phyloP scores from a whole-genome alignment of 106 monocot genomes.

The Apostasia ramifera region DNA sequence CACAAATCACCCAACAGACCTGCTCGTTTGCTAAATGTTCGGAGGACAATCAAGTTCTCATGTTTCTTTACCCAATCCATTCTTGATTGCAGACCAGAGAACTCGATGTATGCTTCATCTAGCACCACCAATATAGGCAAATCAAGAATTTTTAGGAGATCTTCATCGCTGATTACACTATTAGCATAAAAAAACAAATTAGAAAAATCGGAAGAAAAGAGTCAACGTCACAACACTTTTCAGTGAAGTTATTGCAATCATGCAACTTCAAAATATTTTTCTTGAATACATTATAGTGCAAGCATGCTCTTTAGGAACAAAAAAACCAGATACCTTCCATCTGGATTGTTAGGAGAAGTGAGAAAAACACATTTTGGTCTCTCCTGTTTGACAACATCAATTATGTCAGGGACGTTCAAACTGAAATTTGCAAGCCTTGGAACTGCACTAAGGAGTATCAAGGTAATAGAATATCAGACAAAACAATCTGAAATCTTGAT shows the following conservation, averaged over 20 bases:
- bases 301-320: background rate
- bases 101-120: constrained; percentile 98
- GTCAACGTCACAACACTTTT: background rate
- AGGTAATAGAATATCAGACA: background rate
- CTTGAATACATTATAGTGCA: background rate
- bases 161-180: constrained; percentile 84
- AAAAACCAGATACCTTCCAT: constrained; percentile 71
- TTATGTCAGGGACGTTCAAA: constrained; percentile 59
- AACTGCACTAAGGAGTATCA: constrained; percentile 35
- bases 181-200: background rate
- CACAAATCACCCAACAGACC: constrained; percentile 29
- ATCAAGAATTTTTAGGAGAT: constrained; percentile 69
- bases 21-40: constrained; percentile 99
- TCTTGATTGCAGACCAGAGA: constrained; percentile 73
- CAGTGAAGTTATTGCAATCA: background rate
- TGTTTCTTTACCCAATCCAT: constrained; percentile 99
- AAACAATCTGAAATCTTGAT: no score
- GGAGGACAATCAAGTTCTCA: constrained; percentile 91
- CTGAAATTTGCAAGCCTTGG: constrained; percentile 76
- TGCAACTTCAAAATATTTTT: background rate
- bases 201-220: background rate
- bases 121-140: constrained; percentile 86
- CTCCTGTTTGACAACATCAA: constrained; percentile 75
- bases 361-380: constrained; percentile 93
- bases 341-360: constrained; percentile 97